Evolutionary conservation across 306 rosid genomes (phyloP).

Genomic region (Sicyos baderoa): DNA sequence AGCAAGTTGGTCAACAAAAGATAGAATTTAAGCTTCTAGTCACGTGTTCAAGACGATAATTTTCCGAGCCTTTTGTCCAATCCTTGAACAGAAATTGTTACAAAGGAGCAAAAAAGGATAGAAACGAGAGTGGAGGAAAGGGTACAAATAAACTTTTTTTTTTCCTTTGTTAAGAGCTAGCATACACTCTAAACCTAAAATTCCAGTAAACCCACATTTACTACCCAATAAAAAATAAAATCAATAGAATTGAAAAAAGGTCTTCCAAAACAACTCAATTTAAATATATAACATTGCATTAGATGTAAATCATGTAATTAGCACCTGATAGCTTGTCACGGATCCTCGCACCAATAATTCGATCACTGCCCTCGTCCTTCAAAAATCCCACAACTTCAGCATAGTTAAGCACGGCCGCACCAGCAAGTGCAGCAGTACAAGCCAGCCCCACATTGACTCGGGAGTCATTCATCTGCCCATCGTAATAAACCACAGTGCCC

Average conservation of each 20-base stretch:
- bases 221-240: neutral
- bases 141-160: neutral
- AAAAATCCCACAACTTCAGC: constrained; percentile 75
- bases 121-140: neutral
- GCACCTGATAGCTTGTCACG: constrained; percentile 81
- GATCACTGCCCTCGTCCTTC: constrained; percentile 62
- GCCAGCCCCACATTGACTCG: constrained; percentile 91
- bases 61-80: neutral
- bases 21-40: neutral
- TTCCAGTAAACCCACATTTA: neutral
- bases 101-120: neutral
- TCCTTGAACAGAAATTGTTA: constrained; percentile 1
- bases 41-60: neutral
- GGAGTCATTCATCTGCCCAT: constrained; percentile 98
- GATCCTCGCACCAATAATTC: constrained; percentile 76
- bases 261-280: neutral
- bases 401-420: constrained; percentile 96
- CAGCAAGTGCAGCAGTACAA: constrained; percentile 91
- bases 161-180: neutral
- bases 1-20: constrained; percentile 4
- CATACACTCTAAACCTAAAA: neutral
- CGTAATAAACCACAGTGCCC: constrained; percentile 96
- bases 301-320: neutral
- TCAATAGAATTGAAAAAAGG: neutral
- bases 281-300: neutral